These are phyloP conservation scores for Schwanniomyces polymorphus DNA, from an alignment of 805 yeast species.

Conservation along the genomic window DNA sequence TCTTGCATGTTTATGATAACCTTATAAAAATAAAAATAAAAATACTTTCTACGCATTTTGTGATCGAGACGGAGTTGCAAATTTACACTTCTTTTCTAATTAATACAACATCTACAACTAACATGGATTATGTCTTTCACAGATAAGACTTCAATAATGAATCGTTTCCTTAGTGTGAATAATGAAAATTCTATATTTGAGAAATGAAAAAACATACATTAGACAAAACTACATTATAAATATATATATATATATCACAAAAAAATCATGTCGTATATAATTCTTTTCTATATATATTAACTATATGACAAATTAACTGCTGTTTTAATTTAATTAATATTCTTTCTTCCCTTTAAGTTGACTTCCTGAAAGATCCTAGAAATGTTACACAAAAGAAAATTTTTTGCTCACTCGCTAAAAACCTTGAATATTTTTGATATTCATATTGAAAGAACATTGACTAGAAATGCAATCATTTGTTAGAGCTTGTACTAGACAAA, in stretches of 20 bases:
- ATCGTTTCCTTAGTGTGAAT: no score
- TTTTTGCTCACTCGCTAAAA: neutral
- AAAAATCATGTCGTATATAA: no score
- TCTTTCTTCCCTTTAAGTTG: neutral
- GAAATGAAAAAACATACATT: no score
- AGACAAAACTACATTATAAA: no score
- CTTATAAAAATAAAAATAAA: neutral
- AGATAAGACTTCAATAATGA: no score
- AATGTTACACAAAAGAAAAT: neutral
- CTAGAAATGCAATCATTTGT: conserved; percentile 4
- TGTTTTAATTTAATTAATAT: no score
- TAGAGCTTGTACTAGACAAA: conserved; percentile 7
- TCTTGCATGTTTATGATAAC: neutral
- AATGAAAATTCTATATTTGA: no score
- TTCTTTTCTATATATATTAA: no score
- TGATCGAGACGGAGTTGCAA: neutral
- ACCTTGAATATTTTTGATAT: neutral
- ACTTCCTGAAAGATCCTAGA: neutral
- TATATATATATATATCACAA: no score
- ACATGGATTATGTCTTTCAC: no score
- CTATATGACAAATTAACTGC: no score
- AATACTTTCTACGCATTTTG: neutral
- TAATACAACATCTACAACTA: no score
- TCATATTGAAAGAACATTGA: neutral
- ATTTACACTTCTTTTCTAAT: neutral